Conservation (phyloP, 768 basidiomycete species). For the Cyclocybe cylindracea region DNA sequence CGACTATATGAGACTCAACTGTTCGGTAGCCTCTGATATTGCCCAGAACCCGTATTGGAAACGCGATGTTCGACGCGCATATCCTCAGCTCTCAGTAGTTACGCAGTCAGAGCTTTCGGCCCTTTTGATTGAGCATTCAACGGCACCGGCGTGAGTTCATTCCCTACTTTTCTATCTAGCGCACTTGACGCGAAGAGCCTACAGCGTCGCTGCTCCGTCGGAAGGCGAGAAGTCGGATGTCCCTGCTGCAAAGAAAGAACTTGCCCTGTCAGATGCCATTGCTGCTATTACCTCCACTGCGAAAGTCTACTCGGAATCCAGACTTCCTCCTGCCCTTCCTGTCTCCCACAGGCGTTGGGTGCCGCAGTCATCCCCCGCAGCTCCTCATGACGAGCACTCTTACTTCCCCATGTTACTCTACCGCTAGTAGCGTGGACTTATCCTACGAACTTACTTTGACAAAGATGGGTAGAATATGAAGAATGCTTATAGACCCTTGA, state of each 20-base stretch:
- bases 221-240: conserved; percentile 44
- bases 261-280: conserved; percentile 78
- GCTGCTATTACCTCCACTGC: conserved; percentile 55
- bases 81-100: conserved; percentile 89
- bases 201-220: conserved; percentile 57
- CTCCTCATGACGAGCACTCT: conserved; percentile 79
- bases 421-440: conserved; percentile 27
- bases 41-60: conserved; percentile 96
- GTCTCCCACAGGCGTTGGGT: conserved; percentile 71
- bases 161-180: not conserved
- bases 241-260: conserved; percentile 42
- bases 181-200: not conserved
- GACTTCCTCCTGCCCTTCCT: conserved; percentile 76
- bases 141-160: conserved; percentile 57
- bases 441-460: conserved; percentile 3
- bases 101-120: conserved; percentile 82
- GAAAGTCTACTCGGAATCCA: conserved; percentile 61
- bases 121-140: conserved; percentile 80
- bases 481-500: conserved; percentile 1
- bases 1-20: not conserved
- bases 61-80: conserved; percentile 89
- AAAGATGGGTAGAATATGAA: not conserved
- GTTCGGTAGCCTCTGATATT: conserved; percentile 68
- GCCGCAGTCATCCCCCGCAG: conserved; percentile 67
- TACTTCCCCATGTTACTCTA: conserved; percentile 86